Evolutionary conservation across 305 asterid species (phyloP).

Genomic region (Ilex paraguariensis): DNA sequence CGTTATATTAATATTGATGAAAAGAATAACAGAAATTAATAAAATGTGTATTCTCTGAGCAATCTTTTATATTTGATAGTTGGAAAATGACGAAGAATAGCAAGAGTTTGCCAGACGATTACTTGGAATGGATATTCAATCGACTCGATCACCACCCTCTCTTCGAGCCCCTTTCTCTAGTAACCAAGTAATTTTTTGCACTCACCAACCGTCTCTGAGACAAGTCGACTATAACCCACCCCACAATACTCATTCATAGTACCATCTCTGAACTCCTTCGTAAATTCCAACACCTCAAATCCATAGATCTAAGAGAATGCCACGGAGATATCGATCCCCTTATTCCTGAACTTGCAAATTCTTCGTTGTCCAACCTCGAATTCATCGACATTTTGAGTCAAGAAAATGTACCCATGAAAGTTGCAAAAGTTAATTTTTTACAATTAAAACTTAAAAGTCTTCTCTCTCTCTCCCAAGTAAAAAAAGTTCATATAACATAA

Average conservation of each 20-base stretch:
- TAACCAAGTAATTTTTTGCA: constrained; percentile 10
- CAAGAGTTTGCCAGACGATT: constrained; percentile 16
- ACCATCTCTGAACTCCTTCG: constrained; percentile 8
- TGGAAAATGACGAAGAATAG: background rate
- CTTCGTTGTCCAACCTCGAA: constrained; percentile 1
- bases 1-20: too few relatives aligned
- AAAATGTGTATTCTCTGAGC: too few relatives aligned
- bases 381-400: constrained; percentile 10
- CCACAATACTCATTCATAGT: constrained; percentile 7
- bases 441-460: too few relatives aligned
- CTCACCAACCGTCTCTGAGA: constrained; percentile 12
- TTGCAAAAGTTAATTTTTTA: too few relatives aligned
- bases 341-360: constrained; percentile 6
- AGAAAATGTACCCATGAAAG: constrained; percentile 1
- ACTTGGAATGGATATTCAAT: constrained; percentile 17
- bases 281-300: constrained; percentile 10
- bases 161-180: constrained; percentile 16
- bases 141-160: constrained; percentile 5
- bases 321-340: constrained; percentile 1
- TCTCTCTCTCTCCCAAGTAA: too few relatives aligned
- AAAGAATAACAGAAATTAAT: too few relatives aligned
- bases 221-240: constrained; percentile 1
- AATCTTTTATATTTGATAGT: background rate
- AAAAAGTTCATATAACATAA: too few relatives aligned
- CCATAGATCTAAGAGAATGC: constrained; percentile 12